Evolutionary conservation across 1,139 yeast genomes (phyloP).

Genomic region (Zygoascus sp.): DNA sequence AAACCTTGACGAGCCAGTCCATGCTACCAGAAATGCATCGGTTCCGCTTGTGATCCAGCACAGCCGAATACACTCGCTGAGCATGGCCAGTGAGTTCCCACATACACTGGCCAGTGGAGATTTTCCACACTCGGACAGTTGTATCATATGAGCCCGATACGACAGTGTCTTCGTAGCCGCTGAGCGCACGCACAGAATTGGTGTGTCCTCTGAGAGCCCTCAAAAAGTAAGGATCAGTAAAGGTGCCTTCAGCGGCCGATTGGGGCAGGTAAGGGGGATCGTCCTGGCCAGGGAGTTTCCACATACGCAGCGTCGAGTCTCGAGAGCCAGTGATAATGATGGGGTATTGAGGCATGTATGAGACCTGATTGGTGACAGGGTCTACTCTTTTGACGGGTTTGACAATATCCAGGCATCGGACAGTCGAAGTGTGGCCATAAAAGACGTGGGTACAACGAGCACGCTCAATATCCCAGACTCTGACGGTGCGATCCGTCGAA

Average conservation of each 20-base stretch:
- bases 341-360: slow-evolving; percentile 61
- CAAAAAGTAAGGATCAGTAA: slow-evolving; percentile 62
- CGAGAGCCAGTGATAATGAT: slow-evolving; percentile 81
- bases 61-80: slow-evolving; percentile 82
- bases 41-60: slow-evolving; percentile 67
- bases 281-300: slow-evolving; percentile 61
- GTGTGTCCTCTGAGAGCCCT: slow-evolving; percentile 81
- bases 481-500: slow-evolving; percentile 84
- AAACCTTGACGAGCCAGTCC: slow-evolving; percentile 82
- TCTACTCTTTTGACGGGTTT: slow-evolving; percentile 46
- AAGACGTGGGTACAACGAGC: slow-evolving; percentile 81
- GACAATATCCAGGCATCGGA: slow-evolving; percentile 80
- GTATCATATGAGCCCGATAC: slow-evolving; percentile 91
- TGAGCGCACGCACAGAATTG: slow-evolving; percentile 80
- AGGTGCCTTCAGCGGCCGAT: slow-evolving; percentile 13
- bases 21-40: slow-evolving; percentile 89
- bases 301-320: slow-evolving; percentile 81
- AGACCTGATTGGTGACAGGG: slow-evolving; percentile 35
- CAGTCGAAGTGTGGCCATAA: slow-evolving; percentile 88
- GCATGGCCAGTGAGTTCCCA: slow-evolving; percentile 78
- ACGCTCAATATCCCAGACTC: slow-evolving; percentile 80
- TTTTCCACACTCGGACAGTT: slow-evolving; percentile 89
- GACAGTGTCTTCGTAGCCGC: slow-evolving; percentile 79
- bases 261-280: slow-evolving; percentile 18
- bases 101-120: slow-evolving; percentile 66